Percentiles rank a stretch among this genome's conserved stretches.
Evolutionary conservation across 1,139 yeast genomes (phyloP).

Genomic region (Protomyces pachydermus): DNA sequence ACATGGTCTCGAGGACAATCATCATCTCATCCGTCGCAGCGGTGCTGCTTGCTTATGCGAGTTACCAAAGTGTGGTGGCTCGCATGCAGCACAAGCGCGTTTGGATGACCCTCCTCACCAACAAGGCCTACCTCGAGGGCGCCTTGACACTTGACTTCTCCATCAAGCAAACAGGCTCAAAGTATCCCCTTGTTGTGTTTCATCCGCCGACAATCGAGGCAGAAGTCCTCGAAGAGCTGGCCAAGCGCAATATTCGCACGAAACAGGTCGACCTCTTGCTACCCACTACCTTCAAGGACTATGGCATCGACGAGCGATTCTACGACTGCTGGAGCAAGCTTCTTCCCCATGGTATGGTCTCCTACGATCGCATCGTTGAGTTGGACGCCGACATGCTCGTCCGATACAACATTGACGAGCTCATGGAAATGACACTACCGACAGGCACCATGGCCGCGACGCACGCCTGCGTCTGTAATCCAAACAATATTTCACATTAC

Average conservation of each 20-base stretch:
- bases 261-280: slow-evolving; percentile 43
- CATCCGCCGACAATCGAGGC: slow-evolving; percentile 46
- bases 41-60: background rate
- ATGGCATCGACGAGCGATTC: slow-evolving; percentile 48
- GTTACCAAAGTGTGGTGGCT: slow-evolving; percentile 21
- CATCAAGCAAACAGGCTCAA: slow-evolving; percentile 42
- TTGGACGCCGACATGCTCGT: slow-evolving; percentile 57
- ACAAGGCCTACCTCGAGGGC: slow-evolving; percentile 48
- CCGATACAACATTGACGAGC: slow-evolving; percentile 52
- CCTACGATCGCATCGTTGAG: slow-evolving; percentile 50
- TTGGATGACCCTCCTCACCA: slow-evolving; percentile 55
- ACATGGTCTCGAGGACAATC: background rate
- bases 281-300: slow-evolving; percentile 46
- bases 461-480: slow-evolving; percentile 60
- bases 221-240: slow-evolving; percentile 44
- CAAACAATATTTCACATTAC: slow-evolving; percentile 48
- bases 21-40: background rate
- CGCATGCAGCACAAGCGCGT: slow-evolving; percentile 36
- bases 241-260: slow-evolving; percentile 44
- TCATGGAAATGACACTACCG: slow-evolving; percentile 45
- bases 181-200: slow-evolving; percentile 49
- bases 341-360: slow-evolving; percentile 48
- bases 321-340: slow-evolving; percentile 57
- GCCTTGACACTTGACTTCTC: slow-evolving; percentile 49
- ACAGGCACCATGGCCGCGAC: slow-evolving; percentile 49